Evolutionary conservation across 495 filamentous ascomycete species (phyloP).

Genomic region (Filosporella fistucella): DNA sequence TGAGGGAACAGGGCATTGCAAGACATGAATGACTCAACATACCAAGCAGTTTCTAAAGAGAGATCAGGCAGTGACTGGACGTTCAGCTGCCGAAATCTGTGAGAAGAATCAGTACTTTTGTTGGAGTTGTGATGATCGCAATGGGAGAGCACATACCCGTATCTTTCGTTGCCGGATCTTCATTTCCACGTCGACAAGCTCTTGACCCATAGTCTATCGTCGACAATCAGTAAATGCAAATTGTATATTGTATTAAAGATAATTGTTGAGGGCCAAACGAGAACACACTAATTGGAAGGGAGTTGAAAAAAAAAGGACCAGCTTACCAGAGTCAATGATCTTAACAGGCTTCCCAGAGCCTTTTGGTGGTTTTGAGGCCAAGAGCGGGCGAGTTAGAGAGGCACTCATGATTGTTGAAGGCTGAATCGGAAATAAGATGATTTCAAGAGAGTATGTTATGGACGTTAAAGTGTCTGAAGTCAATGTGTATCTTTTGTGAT

Average conservation of each 20-base stretch:
- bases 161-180: neutral
- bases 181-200: neutral
- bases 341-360: neutral
- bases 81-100: neutral
- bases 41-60: neutral
- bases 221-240: neutral
- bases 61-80: neutral
- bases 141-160: neutral
- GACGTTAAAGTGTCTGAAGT: neutral
- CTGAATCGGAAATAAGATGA: too few species aligned
- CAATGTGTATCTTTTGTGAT: too few species aligned
- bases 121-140: neutral
- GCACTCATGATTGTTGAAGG: too few species aligned
- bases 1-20: neutral
- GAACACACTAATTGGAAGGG: neutral
- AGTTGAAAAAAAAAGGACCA: neutral
- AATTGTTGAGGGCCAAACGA: neutral
- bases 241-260: conserved; percentile 2
- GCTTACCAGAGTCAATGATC: neutral
- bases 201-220: too few species aligned
- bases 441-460: neutral
- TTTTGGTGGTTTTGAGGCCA: neutral
- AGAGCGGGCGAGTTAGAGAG: neutral
- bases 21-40: neutral
- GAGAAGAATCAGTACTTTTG: neutral